Evolutionary conservation across 352 stramenopile species (phyloP), one percentile per base, ranked within the genome.

Genomic region (Blastocystis sp.): DNA sequence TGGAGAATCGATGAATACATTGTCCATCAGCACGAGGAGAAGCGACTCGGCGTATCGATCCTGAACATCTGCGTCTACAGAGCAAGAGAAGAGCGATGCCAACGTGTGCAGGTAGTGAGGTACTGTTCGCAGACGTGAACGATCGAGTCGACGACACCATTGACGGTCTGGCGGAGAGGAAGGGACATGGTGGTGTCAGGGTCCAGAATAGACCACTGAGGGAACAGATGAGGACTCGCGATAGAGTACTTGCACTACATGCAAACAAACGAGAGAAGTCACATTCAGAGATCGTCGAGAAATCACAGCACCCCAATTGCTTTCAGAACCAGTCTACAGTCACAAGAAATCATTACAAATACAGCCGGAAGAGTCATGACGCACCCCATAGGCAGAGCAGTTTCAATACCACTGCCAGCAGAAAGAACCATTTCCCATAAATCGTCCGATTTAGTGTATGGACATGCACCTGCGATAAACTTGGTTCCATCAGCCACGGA

Each of bases 61-160:
- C 61, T 87, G 75, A 75, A 87, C 75, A 47, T 87, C 75, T 4
- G 75, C 75, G 41, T 73, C 62, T 73, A 73, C 13, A 66, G 23
- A 79, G 23, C 20, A 37, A 23, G n/a, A n/a, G 34, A n/a, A 54
- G 41, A 20, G 41, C 13, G 41, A 54, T 15, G 34, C 11, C 13
- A n/a, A 69, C 55, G 61, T 62, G 26, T 34, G 43, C 55, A 87
- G 34, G 47, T 41, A 2, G 55, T 87, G n/a, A 87, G 26, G n/a
- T 87, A 87, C 18, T 87, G 75, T n/a, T 87, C 75, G 43, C 55
- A 87, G 11, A 87, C 75, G 70, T 87, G 75, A 23, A 87, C 75
- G 45, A 87, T 62, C 23, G 75, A 45, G 45, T 87, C 75, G 6
- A 87, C 45, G 55, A 87, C 55, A 13, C 75, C 75, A 75, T 87